Conservation (phyloP, 2,329 filamentous ascomycete genomes). For the Ophiosphaerella herpotricha region DNA sequence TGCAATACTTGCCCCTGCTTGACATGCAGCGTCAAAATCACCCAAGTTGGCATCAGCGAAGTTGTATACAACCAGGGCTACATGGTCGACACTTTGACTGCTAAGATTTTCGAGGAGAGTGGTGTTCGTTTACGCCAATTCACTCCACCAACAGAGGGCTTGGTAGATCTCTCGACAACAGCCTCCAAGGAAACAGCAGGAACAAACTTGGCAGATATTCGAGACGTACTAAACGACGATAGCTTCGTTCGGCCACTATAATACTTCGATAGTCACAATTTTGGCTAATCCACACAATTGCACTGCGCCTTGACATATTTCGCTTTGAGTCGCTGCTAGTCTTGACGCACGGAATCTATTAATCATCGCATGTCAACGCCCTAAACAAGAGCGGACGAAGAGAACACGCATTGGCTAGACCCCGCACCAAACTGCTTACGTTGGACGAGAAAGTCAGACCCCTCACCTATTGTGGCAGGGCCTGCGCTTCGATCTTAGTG, state of each 20-base stretch:
- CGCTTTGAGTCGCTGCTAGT: no score
- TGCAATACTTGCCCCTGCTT: conserved; percentile 96
- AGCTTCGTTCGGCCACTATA: conserved; percentile 27
- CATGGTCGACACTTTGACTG: conserved; percentile 84
- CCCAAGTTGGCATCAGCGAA: conserved; percentile 92
- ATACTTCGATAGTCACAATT: not conserved
- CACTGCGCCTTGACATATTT: no score
- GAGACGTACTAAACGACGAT: conserved; percentile 27
- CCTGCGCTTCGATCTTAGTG: no score
- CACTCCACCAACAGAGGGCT: conserved; percentile 58
- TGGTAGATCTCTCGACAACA: conserved; percentile 35
- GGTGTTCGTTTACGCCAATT: conserved; percentile 88
- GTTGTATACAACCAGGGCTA: conserved; percentile 95
- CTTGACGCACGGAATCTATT: no score
- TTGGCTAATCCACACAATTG: no score
- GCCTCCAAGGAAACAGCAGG: not conserved
- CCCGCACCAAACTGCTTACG: no score
- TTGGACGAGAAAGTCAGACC: no score
- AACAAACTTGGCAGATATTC: conserved; percentile 18
- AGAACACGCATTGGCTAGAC: no score
- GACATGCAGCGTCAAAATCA: conserved; percentile 98
- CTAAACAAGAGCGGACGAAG: no score
- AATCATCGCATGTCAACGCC: no score
- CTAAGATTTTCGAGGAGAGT: conserved; percentile 79
- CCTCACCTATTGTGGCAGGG: no score